These are phyloP conservation scores for Pilobolus umbonatus DNA, from an alignment of 192 early-diverging fungal species.

Conservation along the genomic window DNA sequence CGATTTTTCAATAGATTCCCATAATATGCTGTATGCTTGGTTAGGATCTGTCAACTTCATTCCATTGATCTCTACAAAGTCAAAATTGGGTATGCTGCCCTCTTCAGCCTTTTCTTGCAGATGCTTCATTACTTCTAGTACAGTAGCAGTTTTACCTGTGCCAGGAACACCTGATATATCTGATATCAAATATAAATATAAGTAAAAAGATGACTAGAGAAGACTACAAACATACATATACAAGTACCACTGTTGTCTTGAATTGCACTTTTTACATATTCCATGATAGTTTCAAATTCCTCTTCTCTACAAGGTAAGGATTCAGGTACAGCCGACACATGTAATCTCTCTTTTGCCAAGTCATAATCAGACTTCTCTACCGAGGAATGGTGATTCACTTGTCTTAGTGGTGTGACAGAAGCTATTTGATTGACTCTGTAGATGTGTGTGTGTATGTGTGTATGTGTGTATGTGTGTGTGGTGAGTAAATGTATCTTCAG, in stretches of 20 bases:
- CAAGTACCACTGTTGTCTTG: slow-evolving; percentile 80
- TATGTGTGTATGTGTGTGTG: neutral
- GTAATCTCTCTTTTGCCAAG: slow-evolving; percentile 70
- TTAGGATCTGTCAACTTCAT: slow-evolving; percentile 94
- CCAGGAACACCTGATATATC: slow-evolving; percentile 96
- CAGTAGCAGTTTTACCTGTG: slow-evolving; percentile 96
- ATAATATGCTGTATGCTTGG: slow-evolving; percentile 82
- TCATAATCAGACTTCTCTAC: slow-evolving; percentile 45
- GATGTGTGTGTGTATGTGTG: neutral
- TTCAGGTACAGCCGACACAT: slow-evolving; percentile 86
- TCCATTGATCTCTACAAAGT: slow-evolving; percentile 95
- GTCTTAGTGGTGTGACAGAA: neutral
- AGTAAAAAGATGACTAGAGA: neutral
- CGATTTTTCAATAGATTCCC: slow-evolving; percentile 66
- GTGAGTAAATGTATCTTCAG: too few relatives aligned
- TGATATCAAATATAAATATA: slow-evolving; percentile 17
- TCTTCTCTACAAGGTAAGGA: slow-evolving; percentile 90
- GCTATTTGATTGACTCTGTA: slow-evolving; percentile 9
- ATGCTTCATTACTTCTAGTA: slow-evolving; percentile 74
- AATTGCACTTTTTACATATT: slow-evolving; percentile 70
- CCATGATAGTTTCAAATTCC: slow-evolving; percentile 81
- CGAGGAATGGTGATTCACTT: neutral
- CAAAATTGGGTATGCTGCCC: slow-evolving; percentile 66
- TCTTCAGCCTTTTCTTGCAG: slow-evolving; percentile 55
- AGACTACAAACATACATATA: slow-evolving; percentile 59